A percentile compares a stretch with the other conserved stretches of the same genome.
Conservation (phyloP, 2,329 filamentous ascomycete genomes). For the Raffaelea ambrosiae region DNA sequence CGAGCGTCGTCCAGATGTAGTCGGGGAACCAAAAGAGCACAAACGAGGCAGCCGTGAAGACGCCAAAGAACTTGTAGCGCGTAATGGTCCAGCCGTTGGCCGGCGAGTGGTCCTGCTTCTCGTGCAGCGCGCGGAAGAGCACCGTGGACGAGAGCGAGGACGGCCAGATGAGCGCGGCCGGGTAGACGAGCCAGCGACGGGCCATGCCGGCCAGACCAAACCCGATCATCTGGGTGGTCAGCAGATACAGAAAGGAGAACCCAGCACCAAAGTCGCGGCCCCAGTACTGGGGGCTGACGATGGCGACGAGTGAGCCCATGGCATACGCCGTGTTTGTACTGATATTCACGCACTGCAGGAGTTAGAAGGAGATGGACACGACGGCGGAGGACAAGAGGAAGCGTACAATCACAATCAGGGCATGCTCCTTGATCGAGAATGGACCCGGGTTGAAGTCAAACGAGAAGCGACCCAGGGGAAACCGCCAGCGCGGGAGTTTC, state of each 20-base stretch:
- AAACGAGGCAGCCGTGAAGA: conserved; percentile 37
- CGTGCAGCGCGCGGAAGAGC: conserved; percentile 38
- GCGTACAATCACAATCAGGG: conserved; percentile 39
- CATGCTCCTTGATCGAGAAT: conserved; percentile 53
- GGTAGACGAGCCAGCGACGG: conserved; percentile 43
- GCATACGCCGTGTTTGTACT: conserved; percentile 7
- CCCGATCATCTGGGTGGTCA: conserved; percentile 46
- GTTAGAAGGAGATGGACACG: neutral
- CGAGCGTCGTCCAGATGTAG: conserved; percentile 36
- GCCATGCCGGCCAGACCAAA: conserved; percentile 45
- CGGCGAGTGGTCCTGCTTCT: conserved; percentile 24
- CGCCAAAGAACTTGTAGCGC: conserved; percentile 36
- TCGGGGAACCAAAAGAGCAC: conserved; percentile 44
- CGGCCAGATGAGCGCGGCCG: conserved; percentile 44
- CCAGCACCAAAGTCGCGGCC: conserved; percentile 7
- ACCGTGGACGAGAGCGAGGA: conserved; percentile 37
- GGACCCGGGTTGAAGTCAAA: conserved; percentile 45
- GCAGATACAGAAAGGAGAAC: conserved; percentile 10
- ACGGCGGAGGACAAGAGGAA: neutral
- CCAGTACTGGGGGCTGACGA: conserved; percentile 9
- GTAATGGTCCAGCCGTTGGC: conserved; percentile 31
- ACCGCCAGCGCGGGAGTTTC: conserved; percentile 40
- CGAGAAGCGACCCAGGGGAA: conserved; percentile 23
- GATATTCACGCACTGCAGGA: conserved; percentile 8
- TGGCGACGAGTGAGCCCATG: conserved; percentile 7